Percentiles rank a stretch among this genome's conserved stretches.
Evolutionary conservation across 768 basidiomycete genomes (phyloP).

Genomic region (Leucocoprinus leucothites): DNA sequence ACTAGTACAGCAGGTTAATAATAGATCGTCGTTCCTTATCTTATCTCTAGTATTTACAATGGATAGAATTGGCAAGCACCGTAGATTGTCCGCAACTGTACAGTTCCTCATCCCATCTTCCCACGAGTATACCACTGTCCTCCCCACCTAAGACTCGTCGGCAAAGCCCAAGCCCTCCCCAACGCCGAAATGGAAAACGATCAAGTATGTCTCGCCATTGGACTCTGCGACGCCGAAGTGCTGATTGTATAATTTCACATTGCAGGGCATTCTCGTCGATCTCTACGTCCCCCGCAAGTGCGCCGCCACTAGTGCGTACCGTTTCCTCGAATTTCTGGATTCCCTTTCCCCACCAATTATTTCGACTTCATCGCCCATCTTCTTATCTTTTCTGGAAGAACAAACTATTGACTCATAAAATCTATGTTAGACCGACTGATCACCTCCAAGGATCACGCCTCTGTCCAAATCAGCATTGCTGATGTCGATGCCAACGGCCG

Average conservation of each 20-base stretch:
- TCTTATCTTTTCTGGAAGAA: neutral
- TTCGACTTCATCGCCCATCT: neutral
- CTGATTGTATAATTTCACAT: conserved; percentile 7
- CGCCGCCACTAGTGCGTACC: conserved; percentile 86
- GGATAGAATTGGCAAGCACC: neutral
- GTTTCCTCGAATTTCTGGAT: no score
- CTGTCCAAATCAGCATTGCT: conserved; percentile 92
- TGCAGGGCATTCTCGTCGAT: conserved; percentile 95
- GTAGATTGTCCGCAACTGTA: conserved; percentile 1
- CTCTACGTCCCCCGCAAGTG: conserved; percentile 99
- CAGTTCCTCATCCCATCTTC: conserved; percentile 5
- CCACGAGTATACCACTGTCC: conserved; percentile 3
- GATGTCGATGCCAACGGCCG: conserved; percentile 92
- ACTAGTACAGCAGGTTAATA: no score
- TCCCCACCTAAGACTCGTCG: neutral
- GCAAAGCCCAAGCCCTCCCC: conserved; percentile 11
- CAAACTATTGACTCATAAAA: neutral
- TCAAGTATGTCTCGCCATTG: conserved; percentile 49
- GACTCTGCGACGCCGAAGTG: neutral
- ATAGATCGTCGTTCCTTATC: no score
- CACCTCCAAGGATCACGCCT: conserved; percentile 98
- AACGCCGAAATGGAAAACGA: conserved; percentile 83
- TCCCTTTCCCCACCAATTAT: neutral
- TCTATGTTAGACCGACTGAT: conserved; percentile 84
- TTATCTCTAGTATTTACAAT: neutral